Evolutionary conservation across 1,139 yeast species (phyloP), one percentile per base, ranked within the genome.

Genomic region (Blastobotrys ciferrii): DNA sequence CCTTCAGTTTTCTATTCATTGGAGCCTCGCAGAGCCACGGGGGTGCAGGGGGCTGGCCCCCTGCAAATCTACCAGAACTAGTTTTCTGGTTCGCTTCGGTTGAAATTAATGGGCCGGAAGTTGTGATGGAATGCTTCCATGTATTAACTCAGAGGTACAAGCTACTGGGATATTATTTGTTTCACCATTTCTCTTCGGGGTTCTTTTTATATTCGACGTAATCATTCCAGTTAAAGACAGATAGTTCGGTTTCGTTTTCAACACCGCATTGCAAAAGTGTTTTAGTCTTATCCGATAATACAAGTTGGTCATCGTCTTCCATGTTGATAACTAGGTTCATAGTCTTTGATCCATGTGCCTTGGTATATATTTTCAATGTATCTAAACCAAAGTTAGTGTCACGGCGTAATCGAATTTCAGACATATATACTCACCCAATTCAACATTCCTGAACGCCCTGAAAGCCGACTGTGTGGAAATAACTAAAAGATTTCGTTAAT

Each of bases 181-280:
- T n/a, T n/a, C n/a, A 83, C 98, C 98, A 92, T 65, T 86, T 86
- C 63, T 89, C 97, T 59, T 82, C 89, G 0, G 98, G 98, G 58
- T 89, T 84, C 42, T 74, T 73, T 69, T 86, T 86, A 69, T 73
- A 92, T 43, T 70, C 79, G 19, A 71, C 72, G 65, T 91, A 92
- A 42, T 78, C 92, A 3, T 68, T 75, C 62, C 72, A 67, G 54
- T 86, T 87, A 71, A 82, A 92, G 20, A 87, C 63, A 40, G 96
- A 87, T 44, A 92, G 68, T 63, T 92, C 99, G 1, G 98, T 88
- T 69, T 92, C 99, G 66, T 92, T 89, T 54, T 84, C 69, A 52
- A 87, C 73, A 2, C 87, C 95, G 58, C 80, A 81, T n/a, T 82
- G 82, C 61, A 71, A 71, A 47, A 89, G 73, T 3, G 74, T 67